Evolutionary conservation across 768 basidiomycete species (phyloP).

Genomic region (Lentinula boryana): DNA sequence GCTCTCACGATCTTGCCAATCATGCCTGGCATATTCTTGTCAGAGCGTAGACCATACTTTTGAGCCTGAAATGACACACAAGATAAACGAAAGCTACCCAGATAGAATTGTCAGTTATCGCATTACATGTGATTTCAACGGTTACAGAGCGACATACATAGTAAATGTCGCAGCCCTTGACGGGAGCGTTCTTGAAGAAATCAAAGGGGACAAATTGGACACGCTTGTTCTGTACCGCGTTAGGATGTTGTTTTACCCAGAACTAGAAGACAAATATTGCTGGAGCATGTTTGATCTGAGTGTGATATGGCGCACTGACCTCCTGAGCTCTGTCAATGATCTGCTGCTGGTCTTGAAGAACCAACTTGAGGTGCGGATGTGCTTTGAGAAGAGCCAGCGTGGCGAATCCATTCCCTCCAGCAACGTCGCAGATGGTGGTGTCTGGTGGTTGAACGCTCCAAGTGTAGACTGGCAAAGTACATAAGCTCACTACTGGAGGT

Average conservation of each 20-base stretch:
- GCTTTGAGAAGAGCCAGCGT: slow-evolving; percentile 25
- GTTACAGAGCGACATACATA: slow-evolving; percentile 24
- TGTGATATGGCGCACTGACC: background rate
- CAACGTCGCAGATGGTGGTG: slow-evolving; percentile 32
- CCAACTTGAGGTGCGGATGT: slow-evolving; percentile 26
- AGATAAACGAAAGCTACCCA: slow-evolving; percentile 26
- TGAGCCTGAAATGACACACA: slow-evolving; percentile 17
- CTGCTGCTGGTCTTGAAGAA: slow-evolving; percentile 30
- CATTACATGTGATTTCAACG: background rate
- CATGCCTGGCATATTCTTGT: slow-evolving; percentile 22
- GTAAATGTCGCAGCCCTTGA: slow-evolving; percentile 30
- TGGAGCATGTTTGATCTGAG: background rate
- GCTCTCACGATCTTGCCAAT: slow-evolving; percentile 33
- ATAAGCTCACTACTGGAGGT: background rate
- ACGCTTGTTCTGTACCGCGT: slow-evolving; percentile 25
- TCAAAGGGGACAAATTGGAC: slow-evolving; percentile 32
- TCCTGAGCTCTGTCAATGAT: slow-evolving; percentile 23
- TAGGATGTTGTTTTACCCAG: slow-evolving; percentile 27
- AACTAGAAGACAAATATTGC: slow-evolving; percentile 9
- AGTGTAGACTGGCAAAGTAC: slow-evolving; percentile 20
- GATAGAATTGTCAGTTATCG: slow-evolving; percentile 30
- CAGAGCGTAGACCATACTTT: background rate
- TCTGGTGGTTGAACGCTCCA: slow-evolving; percentile 24
- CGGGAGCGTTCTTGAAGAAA: slow-evolving; percentile 31
- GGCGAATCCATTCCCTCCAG: slow-evolving; percentile 30